Evolutionary conservation across 345 rosid genomes (phyloP).

Genomic region (Erodium maritimum): DNA sequence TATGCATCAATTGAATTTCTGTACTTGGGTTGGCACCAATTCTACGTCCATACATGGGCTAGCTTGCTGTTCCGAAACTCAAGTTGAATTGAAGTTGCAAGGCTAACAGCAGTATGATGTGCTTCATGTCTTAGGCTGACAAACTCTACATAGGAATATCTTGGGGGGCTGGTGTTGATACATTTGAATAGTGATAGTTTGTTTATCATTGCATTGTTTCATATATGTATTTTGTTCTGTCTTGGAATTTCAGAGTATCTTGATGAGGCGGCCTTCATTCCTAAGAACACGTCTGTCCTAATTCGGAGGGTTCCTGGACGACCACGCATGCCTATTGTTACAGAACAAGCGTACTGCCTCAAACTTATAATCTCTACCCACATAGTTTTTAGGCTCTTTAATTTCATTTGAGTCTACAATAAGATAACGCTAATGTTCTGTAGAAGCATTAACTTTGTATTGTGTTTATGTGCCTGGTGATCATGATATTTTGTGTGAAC

Average conservation of each 20-base stretch:
- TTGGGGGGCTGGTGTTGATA: conserved; percentile 2
- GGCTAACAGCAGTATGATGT: neutral
- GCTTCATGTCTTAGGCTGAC: no score
- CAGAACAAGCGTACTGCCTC: conserved; percentile 71
- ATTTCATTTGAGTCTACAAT: conserved; percentile 3
- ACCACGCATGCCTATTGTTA: conserved; percentile 90
- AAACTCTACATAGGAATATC: neutral
- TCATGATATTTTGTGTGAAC: neutral
- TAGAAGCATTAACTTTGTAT: conserved; percentile 2
- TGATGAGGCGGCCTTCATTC: conserved; percentile 91
- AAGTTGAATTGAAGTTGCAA: neutral
- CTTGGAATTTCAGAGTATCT: conserved; percentile 86
- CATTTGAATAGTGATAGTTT: conserved; percentile 1
- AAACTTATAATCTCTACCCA: conserved; percentile 24
- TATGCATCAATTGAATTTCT: neutral
- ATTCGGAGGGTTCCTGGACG: conserved; percentile 97
- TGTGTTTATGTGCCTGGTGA: neutral
- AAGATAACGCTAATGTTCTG: neutral
- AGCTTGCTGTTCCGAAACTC: neutral
- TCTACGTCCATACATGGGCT: neutral
- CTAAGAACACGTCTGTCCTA: conserved; percentile 93
- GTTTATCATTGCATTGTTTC: conserved; percentile 24
- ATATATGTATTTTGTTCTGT: conserved; percentile 32
- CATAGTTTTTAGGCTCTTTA: conserved; percentile 12
- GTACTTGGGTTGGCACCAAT: no score